Evolutionary conservation across 371 early-diverging fungal genomes (phyloP), one percentile per base, ranked within the genome.

Genomic region (Rhizopus delemar): DNA sequence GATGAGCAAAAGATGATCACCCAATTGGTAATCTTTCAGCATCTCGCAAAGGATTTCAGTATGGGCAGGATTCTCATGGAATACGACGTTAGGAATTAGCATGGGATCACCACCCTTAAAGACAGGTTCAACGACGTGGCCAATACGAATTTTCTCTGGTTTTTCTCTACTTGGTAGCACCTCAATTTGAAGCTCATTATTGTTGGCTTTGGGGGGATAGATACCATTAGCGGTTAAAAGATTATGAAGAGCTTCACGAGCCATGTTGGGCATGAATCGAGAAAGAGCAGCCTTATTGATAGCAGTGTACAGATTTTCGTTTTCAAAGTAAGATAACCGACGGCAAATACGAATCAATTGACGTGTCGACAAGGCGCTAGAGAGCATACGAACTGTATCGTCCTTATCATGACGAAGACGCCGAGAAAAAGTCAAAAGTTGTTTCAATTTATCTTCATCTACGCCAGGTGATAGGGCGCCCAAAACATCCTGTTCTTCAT

Each of bases 261-360:
- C 91, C 13, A 90, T 70, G 6, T 77, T 69, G 29, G 93, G 93
- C 72, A 91, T 75, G 67, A 93, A 93, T 4, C 86, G 81, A 9
- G 89, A 86, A 28, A 93, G 80, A 1, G 87, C 85, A 15, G 88
- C 88, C 62, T 90, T 89, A 60, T 87, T 83, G 33, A 93, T 81
- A 9, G 88, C 77, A n/a, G 77, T 68, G 66, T 89, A 82, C 7
- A 91, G 63, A 62, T 81, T 80, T 63, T 88, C 89, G 45, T 88
- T 76, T 16, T 86, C 87, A 71, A 86, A 91, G 29, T 82, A 76
- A 11, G 89, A 76, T 43, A 90, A 56, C 15, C 88, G 86, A 51
- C 88, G 86, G 51, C 88, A 87, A 49, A 92, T 90, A 41, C 92
- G 89, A 60, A 91, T 82, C 52, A 93, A 68, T 74, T 91, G 91